Percentiles rank a stretch among this genome's conserved stretches.
phyloP scores from a whole-genome alignment of 176 grass and related monocot genomes.

The Thinopyrum elongatum region DNA sequence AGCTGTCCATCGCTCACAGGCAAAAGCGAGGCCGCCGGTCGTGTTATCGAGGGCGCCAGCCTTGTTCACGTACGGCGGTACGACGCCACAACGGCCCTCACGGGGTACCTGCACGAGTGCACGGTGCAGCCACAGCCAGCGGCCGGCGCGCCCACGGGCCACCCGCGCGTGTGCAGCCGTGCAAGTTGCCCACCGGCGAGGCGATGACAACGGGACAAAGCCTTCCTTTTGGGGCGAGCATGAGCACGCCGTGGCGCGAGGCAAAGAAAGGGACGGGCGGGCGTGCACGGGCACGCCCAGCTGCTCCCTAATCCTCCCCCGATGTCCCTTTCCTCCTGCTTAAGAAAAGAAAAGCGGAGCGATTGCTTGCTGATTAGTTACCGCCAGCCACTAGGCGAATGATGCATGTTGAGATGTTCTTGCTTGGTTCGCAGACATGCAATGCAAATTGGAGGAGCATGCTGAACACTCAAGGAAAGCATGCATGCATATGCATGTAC shows the following conservation, averaged over 20 bases:
- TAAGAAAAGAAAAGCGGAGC: slow-evolving; percentile 31
- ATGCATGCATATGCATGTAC: not conserved
- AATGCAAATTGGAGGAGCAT: slow-evolving; percentile 5
- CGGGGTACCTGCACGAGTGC: not conserved
- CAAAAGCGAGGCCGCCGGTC: slow-evolving; percentile 12
- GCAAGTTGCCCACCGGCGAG: slow-evolving; percentile 1
- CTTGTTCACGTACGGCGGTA: slow-evolving; percentile 14
- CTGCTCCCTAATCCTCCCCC: slow-evolving; percentile 3
- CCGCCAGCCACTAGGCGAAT: not conserved
- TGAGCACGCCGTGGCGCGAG: slow-evolving; percentile 15
- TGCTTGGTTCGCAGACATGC: not conserved
- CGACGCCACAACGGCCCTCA: not conserved
- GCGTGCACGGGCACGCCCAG: not conserved
- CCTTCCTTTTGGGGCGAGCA: slow-evolving; percentile 37
- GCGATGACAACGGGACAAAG: slow-evolving; percentile 26
- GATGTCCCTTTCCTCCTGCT: slow-evolving; percentile 9
- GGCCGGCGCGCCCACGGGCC: not conserved
- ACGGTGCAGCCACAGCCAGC: too few species aligned
- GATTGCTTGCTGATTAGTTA: not conserved
- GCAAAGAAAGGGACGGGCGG: not conserved
- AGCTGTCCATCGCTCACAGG: slow-evolving; percentile 27
- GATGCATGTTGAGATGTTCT: not conserved
- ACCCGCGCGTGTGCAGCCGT: not conserved
- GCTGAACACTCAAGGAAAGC: slow-evolving; percentile 12
- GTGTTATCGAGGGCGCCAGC: slow-evolving; percentile 6